Base-by-base conservation (phyloP, 371 early-diverging fungal genomes). In the Zancudomyces culisetae region DNA sequence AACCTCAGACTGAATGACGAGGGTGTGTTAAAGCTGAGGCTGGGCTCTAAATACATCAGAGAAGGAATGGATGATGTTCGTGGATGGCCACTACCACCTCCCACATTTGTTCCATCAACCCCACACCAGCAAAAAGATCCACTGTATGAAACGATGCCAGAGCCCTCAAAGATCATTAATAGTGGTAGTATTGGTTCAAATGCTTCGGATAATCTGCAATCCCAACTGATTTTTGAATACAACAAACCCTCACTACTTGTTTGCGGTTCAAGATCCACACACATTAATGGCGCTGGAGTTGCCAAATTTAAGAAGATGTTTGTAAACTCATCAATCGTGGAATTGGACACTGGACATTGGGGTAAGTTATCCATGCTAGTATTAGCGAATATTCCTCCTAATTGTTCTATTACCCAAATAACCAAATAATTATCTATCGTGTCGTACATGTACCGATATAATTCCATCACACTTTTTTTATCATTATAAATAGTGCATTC, bases 301-400 rank as follows among this genome's bases (percentile, higher is more conserved):
- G 52, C 61, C 21, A 51, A 51, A n/a, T 79, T 91, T 48, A 47
- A 63, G 27, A 30, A 47, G 15, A 69, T 73, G 51, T 90, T 90
- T 56, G 83, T 86, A 0, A 60, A 78, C 27, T 67, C 78, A 12
- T 55, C 66, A 27, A 51, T 88, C 27, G 67, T 68, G 22, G 68
- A 72, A 41, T 56, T 90, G 4, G 77, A 84, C 39, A 72, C 89
- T 12, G 89, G 89, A 0, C 91, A 90, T 59, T 90, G 91, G 87
- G 83, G 87, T 86, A 76, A 48, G 3, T 70, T 55, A 27, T 3
- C 41, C 20, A 13, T 1, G 27, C 66, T 59, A 1, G n/a, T 30
- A 0, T 39, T n/a, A 49, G 41, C 23, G 27, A 56, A 49, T 39
- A 51, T 20, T 26, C 23, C 21, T 57, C 0, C 27, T 18, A 39